A percentile compares a stretch with the other conserved stretches of the same genome.
Evolutionary conservation across 1,284 basidiomycete genomes (phyloP).

Genomic region (Exsudoporus floridanus): DNA sequence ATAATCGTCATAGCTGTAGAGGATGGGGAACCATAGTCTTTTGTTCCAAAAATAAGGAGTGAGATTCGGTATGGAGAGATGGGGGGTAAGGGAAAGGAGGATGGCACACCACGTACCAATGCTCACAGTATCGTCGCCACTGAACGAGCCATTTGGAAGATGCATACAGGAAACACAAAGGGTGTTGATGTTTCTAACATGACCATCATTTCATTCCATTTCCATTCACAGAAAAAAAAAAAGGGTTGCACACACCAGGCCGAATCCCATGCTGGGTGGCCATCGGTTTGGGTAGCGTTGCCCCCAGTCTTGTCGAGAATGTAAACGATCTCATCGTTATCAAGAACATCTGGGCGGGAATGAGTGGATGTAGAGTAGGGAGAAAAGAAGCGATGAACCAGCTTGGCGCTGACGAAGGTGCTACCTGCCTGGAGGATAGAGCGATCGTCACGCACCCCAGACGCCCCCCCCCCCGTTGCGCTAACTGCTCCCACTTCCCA

Average conservation of each 20-base stretch:
- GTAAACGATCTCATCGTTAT: slow-evolving; percentile 55
- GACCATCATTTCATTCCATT: too few relatives aligned
- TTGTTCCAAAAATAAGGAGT: too few relatives aligned
- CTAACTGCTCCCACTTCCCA: neutral
- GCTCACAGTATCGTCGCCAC: slow-evolving; percentile 71
- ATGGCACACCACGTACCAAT: slow-evolving; percentile 45
- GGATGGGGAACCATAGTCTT: slow-evolving; percentile 37
- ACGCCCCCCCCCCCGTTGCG: neutral
- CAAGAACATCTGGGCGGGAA: slow-evolving; percentile 44
- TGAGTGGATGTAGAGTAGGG: neutral
- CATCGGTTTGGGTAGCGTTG: slow-evolving; percentile 58
- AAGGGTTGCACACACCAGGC: slow-evolving; percentile 47
- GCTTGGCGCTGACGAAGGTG: slow-evolving; percentile 22
- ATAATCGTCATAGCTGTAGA: slow-evolving; percentile 48
- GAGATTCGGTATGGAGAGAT: slow-evolving; percentile 14
- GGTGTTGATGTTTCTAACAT: slow-evolving; percentile 32
- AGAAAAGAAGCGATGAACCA: too few relatives aligned
- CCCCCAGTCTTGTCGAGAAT: slow-evolving; percentile 62
- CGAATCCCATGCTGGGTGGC: slow-evolving; percentile 54
- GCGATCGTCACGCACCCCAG: neutral
- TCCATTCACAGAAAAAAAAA: neutral
- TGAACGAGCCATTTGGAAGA: slow-evolving; percentile 63
- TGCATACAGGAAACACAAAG: slow-evolving; percentile 72
- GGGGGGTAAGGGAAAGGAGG: too few relatives aligned
- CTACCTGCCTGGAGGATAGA: slow-evolving; percentile 20